A percentile compares a stretch with the other conserved stretches of the same genome.
These are phyloP conservation scores for Entophlyctis helioformis DNA, from an alignment of 192 early-diverging fungal genomes.

Conservation along the genomic window DNA sequence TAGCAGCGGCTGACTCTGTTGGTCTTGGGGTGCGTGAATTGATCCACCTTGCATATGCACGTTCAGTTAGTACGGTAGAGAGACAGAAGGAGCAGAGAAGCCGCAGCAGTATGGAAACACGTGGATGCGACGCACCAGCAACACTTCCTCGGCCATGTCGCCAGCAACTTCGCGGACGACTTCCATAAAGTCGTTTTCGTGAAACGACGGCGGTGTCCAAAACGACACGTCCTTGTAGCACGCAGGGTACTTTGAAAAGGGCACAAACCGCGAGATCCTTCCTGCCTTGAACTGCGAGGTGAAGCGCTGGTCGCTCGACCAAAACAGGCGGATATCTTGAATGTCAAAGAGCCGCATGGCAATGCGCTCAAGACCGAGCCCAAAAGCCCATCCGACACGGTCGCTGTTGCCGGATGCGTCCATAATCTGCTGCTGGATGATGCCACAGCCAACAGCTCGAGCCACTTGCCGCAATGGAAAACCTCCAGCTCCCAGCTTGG, in stretches of 20 bases:
- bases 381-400: slow-evolving; percentile 94
- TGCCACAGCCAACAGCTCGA: slow-evolving; percentile 88
- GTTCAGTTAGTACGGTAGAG: not conserved
- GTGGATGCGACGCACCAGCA: slow-evolving; percentile 36
- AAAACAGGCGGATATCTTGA: slow-evolving; percentile 93
- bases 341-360: slow-evolving; percentile 93
- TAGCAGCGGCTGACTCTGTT: slow-evolving; percentile 75
- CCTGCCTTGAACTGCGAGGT: slow-evolving; percentile 73
- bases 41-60: slow-evolving; percentile 49
- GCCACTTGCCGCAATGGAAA: slow-evolving; percentile 83
- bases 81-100: not conserved
- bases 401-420: slow-evolving; percentile 55
- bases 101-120: not conserved
- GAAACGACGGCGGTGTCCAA: slow-evolving; percentile 65
- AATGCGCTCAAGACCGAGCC: slow-evolving; percentile 89
- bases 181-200: slow-evolving; percentile 92
- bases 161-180: slow-evolving; percentile 83
- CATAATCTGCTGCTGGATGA: slow-evolving; percentile 78
- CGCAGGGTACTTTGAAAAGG: slow-evolving; percentile 81
- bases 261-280: slow-evolving; percentile 70
- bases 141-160: slow-evolving; percentile 82
- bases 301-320: slow-evolving; percentile 83
- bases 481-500: slow-evolving; percentile 98
- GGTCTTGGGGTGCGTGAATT: slow-evolving; percentile 80
- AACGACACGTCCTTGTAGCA: slow-evolving; percentile 95